These are phyloP conservation scores for Blechomonas ayalai DNA, from an alignment of 208 protist species.

Conservation along the genomic window DNA sequence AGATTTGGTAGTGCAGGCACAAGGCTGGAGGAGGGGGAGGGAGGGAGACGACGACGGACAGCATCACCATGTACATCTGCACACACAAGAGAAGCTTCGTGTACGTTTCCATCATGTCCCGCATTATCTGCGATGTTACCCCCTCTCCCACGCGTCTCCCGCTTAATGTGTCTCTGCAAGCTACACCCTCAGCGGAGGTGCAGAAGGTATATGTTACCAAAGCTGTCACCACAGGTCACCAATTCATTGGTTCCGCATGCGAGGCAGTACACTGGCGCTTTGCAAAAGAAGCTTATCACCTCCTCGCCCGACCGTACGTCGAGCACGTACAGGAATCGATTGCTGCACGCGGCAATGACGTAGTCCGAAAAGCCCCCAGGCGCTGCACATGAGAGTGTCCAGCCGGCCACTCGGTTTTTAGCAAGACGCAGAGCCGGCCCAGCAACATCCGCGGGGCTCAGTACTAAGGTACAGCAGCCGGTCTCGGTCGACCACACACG, in stretches of 20 bases:
- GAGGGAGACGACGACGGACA: too few relatives aligned
- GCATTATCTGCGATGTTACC: too few relatives aligned
- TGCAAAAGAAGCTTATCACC: slow-evolving; percentile 60
- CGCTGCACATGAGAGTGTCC: slow-evolving; percentile 68
- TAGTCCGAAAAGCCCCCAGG: slow-evolving; percentile 71
- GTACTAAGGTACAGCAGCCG: slow-evolving; percentile 44
- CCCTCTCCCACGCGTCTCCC: too few relatives aligned
- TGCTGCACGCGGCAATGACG: slow-evolving; percentile 71
- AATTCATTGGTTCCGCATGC: slow-evolving; percentile 37
- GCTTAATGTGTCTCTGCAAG: background rate
- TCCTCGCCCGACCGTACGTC: slow-evolving; percentile 62
- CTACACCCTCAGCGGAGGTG: slow-evolving; percentile 5
- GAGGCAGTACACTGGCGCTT: slow-evolving; percentile 85
- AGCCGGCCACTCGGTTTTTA: slow-evolving; percentile 28
- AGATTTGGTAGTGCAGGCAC: too few relatives aligned
- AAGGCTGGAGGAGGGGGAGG: too few relatives aligned
- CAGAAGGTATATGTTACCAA: slow-evolving; percentile 83
- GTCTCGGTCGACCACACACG: slow-evolving; percentile 64
- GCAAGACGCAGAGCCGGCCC: slow-evolving; percentile 24
- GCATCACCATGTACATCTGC: too few relatives aligned
- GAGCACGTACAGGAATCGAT: slow-evolving; percentile 82
- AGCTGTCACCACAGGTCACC: slow-evolving; percentile 74
- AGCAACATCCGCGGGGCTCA: slow-evolving; percentile 42
- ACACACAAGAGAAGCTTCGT: too few relatives aligned
- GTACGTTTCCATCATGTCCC: too few relatives aligned